A percentile compares a stretch with the other conserved stretches of the same genome.
Evolutionary conservation across 257 asterid species (phyloP).

Genomic region (Solanum ossicruentum): DNA sequence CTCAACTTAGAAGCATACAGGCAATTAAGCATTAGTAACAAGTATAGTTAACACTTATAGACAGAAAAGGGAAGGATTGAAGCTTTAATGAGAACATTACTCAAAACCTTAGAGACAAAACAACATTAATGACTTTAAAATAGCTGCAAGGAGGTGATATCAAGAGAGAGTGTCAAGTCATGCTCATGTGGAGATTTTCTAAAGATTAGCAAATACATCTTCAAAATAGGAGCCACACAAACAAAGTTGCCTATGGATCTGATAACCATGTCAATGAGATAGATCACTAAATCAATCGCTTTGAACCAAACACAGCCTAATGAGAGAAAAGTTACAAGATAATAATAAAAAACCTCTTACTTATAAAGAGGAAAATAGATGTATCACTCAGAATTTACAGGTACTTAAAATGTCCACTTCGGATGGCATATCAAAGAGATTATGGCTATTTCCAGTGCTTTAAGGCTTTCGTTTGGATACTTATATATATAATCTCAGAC

Average conservation of each 20-base stretch:
- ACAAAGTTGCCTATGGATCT: background rate
- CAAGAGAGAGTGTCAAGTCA: background rate
- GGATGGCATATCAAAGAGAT: background rate
- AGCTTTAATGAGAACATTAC: background rate
- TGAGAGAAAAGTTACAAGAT: background rate
- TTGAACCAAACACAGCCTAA: background rate
- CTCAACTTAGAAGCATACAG: background rate
- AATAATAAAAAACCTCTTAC: background rate
- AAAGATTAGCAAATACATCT: background rate
- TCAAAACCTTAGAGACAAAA: background rate
- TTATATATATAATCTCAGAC: background rate
- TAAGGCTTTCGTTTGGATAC: background rate
- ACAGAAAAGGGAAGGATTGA: background rate
- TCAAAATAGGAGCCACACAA: background rate
- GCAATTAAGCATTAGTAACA: background rate
- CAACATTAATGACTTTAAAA: background rate
- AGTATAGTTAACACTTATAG: background rate
- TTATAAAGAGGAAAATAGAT: background rate
- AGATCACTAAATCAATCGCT: background rate
- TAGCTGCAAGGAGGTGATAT: background rate
- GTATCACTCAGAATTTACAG: background rate
- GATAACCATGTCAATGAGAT: background rate
- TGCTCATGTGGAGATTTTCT: background rate
- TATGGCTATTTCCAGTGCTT: background rate
- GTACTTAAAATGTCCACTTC: background rate